Conservation (phyloP, 73 alveolate genomes). For the Effrenium voratum region DNA sequence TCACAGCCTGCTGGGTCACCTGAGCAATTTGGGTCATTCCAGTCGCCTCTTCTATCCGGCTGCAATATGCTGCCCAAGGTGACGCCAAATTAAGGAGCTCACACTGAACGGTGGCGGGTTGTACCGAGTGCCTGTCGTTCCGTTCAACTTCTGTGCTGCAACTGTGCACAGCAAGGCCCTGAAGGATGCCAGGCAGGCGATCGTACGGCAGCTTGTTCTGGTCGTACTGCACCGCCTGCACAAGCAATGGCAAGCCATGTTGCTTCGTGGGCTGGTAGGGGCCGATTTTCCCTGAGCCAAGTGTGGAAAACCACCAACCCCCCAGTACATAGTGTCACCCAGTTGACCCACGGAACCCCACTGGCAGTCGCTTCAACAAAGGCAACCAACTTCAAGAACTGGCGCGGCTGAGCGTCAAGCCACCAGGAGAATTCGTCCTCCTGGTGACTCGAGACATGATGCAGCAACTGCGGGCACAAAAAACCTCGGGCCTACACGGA, state of each 20-base stretch:
- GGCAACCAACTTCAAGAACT: too few relatives aligned
- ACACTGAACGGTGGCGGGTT: conserved; percentile 83
- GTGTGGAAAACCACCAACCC: too few relatives aligned
- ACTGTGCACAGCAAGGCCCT: not conserved
- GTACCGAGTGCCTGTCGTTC: conserved; percentile 18
- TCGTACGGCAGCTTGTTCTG: conserved; percentile 32
- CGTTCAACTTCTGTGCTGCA: not conserved
- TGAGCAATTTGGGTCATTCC: not conserved
- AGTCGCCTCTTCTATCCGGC: too few relatives aligned
- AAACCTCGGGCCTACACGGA: conserved; percentile 52
- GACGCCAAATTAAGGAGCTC: not conserved
- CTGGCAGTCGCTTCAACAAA: too few relatives aligned
- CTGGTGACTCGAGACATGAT: not conserved
- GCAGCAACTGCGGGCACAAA: not conserved
- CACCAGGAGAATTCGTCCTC: conserved; percentile 56
- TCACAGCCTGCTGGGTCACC: conserved; percentile 46
- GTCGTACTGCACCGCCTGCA: conserved; percentile 85
- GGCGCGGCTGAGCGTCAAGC: not conserved
- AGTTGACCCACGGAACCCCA: too few relatives aligned
- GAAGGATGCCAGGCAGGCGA: not conserved
- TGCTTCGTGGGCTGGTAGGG: too few relatives aligned
- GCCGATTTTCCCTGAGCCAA: too few relatives aligned
- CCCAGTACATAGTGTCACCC: too few relatives aligned
- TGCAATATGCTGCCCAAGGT: not conserved
- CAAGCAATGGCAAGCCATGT: too few relatives aligned